Base-by-base conservation (phyloP, 2,329 filamentous ascomycete species). In the Neoarthrinium moseri region DNA sequence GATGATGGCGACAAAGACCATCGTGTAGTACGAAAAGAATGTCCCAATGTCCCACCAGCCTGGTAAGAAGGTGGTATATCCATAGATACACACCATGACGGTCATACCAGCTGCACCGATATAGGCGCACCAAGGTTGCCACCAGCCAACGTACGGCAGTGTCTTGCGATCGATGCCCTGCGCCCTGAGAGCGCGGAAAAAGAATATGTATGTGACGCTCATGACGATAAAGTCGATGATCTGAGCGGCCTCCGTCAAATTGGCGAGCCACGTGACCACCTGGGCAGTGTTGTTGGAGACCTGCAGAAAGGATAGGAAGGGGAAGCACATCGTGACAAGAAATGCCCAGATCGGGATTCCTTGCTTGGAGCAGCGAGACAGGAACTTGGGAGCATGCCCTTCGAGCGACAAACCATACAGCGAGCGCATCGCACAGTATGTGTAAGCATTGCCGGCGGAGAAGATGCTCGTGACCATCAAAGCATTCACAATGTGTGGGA, bases 121-220 rank as follows among this genome's bases (percentile, higher is more conserved):
- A 48, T 70, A 75, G 33, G 73, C 78, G 47, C 74, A 74, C 67
- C 83, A 91, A 3, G 89, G 89, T 68, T 90, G 87, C 36, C 80
- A 74, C 51, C 74, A 75, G 1, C 82, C 81, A 52, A 78, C 83
- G 68, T 89, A 91, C 0, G 87, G 86, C 15, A 92, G 67, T 0
- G 73, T 75, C 29, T 82, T 73, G 5, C 86, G 78, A 51, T 81
- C 76, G 23, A 91, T 72, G 1, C 86, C 86, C 59, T 92, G 88
- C 0, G 75, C 84, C 21, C 77, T 70, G 42, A 87, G 74, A 0
- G 88, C 87, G 40, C 83, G 81, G 62, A 85, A 74, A 63, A 89
- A 94, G 47, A 79, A 79, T 46, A 91, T 69, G 64, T 88, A 92
- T 0, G 86, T 85, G 46, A 83, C 75, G 56, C 81, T 83, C 60